A percentile compares a stretch with the other conserved stretches of the same genome.
These are phyloP conservation scores for Aspergillus caelatus DNA, from an alignment of 2,329 filamentous ascomycete genomes.

Conservation along the genomic window DNA sequence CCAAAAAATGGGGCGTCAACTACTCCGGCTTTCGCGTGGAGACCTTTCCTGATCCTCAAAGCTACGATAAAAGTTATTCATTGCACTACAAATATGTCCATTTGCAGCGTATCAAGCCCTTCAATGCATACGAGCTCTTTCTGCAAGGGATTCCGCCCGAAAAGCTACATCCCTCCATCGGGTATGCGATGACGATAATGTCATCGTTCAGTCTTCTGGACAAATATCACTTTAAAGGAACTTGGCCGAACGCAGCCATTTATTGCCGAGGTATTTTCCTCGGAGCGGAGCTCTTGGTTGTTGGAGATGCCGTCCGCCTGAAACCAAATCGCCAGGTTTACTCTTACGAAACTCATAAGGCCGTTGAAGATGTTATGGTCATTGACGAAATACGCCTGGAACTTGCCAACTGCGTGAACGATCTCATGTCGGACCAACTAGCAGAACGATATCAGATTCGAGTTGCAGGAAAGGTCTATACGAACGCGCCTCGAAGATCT, in stretches of 20 bases:
- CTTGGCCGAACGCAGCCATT: constrained; percentile 58
- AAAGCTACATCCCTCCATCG: constrained; percentile 57
- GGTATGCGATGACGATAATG: constrained; percentile 56
- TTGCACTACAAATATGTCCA: constrained; percentile 60
- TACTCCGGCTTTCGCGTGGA: constrained; percentile 61
- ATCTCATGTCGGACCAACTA: constrained; percentile 49
- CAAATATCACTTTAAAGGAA: constrained; percentile 56
- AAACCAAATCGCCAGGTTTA: constrained; percentile 34
- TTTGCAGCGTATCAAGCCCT: constrained; percentile 57
- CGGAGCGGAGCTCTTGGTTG: constrained; percentile 57
- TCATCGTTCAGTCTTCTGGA: constrained; percentile 57
- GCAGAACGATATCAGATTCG: constrained; percentile 51
- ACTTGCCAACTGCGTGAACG: constrained; percentile 52
- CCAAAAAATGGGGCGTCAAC: constrained; percentile 48
- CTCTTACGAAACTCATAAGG: constrained; percentile 9
- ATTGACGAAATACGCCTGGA: constrained; percentile 57
- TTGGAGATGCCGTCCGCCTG: constrained; percentile 59
- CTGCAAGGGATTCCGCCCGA: constrained; percentile 44
- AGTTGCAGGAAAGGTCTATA: constrained; percentile 55
- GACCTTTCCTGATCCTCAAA: constrained; percentile 56
- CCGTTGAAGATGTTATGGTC: constrained; percentile 56
- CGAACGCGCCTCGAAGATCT: constrained; percentile 26
- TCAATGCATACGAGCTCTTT: constrained; percentile 56
- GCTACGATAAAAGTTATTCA: constrained; percentile 54
- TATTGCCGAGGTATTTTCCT: constrained; percentile 58